Percentiles rank a stretch among this genome's conserved stretches.
Evolutionary conservation across 495 filamentous ascomycete species (phyloP).

Genomic region (Penicillium verhagenii): DNA sequence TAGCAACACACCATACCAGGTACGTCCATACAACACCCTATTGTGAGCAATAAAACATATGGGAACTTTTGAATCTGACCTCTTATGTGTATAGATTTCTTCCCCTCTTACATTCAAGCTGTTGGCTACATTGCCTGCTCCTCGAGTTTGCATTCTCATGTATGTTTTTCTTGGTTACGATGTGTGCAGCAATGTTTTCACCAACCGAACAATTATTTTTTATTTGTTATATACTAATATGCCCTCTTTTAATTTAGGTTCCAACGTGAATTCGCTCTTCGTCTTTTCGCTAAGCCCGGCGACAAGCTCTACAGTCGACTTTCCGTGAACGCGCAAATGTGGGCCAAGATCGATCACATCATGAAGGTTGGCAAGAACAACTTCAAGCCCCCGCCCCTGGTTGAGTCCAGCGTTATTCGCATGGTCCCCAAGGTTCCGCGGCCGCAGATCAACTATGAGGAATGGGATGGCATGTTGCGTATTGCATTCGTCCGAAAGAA

Average conservation of each 20-base stretch:
- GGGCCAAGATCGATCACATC: slow-evolving; percentile 81
- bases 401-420: slow-evolving; percentile 80
- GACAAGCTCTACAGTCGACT: slow-evolving; percentile 86
- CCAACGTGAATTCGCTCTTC: slow-evolving; percentile 75
- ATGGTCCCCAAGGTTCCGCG: slow-evolving; percentile 77
- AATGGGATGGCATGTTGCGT: slow-evolving; percentile 88
- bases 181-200: background rate
- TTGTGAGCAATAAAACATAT: too few species aligned
- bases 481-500: slow-evolving; percentile 79
- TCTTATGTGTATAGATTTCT: slow-evolving; percentile 65
- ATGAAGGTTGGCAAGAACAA: slow-evolving; percentile 94
- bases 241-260: slow-evolving; percentile 18
- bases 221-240: slow-evolving; percentile 11
- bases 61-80: too few species aligned
- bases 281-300: slow-evolving; percentile 71
- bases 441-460: slow-evolving; percentile 84
- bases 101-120: slow-evolving; percentile 89
- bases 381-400: slow-evolving; percentile 89
- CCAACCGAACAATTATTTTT: background rate
- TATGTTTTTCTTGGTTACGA: slow-evolving; percentile 43
- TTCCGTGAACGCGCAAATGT: slow-evolving; percentile 92
- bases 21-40: too few species aligned
- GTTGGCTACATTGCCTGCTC: slow-evolving; percentile 71
- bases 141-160: slow-evolving; percentile 82
- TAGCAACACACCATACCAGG: slow-evolving; percentile 88